Percentiles rank a stretch among this genome's conserved stretches.
phyloP scores from a whole-genome alignment of 257 asterid genomes.

The Capsicum baccatum region DNA sequence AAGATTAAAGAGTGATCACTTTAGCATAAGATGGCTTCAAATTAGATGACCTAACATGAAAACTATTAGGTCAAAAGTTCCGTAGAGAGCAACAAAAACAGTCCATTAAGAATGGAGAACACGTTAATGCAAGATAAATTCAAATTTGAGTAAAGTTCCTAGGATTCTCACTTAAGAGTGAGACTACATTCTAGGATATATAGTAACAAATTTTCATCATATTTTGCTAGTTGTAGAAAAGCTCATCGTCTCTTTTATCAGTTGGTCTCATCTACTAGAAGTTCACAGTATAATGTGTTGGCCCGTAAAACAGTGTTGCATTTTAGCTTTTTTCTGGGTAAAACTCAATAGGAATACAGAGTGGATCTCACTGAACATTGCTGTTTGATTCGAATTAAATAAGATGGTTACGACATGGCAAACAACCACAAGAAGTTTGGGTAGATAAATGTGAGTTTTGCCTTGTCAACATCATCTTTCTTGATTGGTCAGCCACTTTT shows the following conservation, averaged over 20 bases:
- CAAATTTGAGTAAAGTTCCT: neutral
- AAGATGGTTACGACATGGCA: constrained; percentile 70
- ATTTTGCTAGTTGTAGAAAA: neutral
- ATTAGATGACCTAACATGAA: neutral
- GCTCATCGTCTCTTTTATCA: neutral
- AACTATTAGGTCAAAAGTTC: too few species aligned
- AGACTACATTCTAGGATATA: neutral
- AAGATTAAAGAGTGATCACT: neutral
- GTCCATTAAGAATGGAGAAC: neutral
- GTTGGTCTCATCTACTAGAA: neutral
- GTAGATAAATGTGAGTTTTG: constrained; percentile 44
- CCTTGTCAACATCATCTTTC: constrained; percentile 47
- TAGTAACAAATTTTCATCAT: neutral
- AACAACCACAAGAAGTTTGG: constrained; percentile 73
- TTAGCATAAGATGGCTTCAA: neutral
- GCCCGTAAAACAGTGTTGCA: neutral
- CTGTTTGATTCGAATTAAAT: constrained; percentile 6
- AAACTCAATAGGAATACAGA: neutral
- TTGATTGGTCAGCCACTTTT: constrained; percentile 56
- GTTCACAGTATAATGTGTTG: neutral
- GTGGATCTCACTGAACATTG: neutral
- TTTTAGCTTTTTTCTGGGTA: neutral
- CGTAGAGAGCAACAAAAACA: too few species aligned
- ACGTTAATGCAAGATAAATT: neutral
- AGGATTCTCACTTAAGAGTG: neutral